Evolutionary conservation across 768 basidiomycete genomes (phyloP).

Genomic region (Phaeolepiota aurea): DNA sequence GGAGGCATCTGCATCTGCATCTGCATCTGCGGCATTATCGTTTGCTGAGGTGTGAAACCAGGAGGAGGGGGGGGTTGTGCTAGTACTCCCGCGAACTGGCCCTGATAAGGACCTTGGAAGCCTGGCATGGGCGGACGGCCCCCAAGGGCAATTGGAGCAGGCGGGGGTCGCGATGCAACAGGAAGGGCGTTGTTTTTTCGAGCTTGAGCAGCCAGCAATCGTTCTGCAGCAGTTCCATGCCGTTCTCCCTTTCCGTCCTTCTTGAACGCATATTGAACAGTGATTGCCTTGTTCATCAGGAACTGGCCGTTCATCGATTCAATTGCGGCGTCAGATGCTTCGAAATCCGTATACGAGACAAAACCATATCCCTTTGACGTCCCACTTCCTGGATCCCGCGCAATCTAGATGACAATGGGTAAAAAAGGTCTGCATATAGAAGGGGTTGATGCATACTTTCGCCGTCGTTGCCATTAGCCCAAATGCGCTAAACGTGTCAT

Average conservation of each 20-base stretch:
- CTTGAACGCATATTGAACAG: constrained; percentile 98
- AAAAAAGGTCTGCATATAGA: constrained; percentile 4
- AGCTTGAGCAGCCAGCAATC: constrained; percentile 90
- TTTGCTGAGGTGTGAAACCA: constrained; percentile 70
- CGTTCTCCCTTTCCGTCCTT: constrained; percentile 98
- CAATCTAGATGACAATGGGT: constrained; percentile 57
- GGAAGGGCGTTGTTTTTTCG: constrained; percentile 91
- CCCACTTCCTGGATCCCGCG: constrained; percentile 78
- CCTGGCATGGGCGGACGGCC: constrained; percentile 59
- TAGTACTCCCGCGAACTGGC: constrained; percentile 89
- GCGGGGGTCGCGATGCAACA: constrained; percentile 65
- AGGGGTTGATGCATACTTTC: constrained; percentile 43
- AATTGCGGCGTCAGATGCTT: constrained; percentile 91
- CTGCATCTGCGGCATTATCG: constrained; percentile 45
- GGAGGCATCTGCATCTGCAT: constrained; percentile 29
- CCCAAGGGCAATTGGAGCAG: constrained; percentile 67
- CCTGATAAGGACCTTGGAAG: constrained; percentile 73
- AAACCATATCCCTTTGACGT: constrained; percentile 96
- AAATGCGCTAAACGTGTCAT: constrained; percentile 94
- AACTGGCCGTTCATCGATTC: constrained; percentile 98
- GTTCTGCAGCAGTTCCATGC: constrained; percentile 95
- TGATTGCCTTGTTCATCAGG: constrained; percentile 97
- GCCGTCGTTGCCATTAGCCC: constrained; percentile 88
- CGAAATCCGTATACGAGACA: constrained; percentile 95
- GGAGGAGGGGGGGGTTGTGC: constrained; percentile 77